phyloP scores from a whole-genome alignment of 345 rosid genomes.

The Hibiscus trionum region DNA sequence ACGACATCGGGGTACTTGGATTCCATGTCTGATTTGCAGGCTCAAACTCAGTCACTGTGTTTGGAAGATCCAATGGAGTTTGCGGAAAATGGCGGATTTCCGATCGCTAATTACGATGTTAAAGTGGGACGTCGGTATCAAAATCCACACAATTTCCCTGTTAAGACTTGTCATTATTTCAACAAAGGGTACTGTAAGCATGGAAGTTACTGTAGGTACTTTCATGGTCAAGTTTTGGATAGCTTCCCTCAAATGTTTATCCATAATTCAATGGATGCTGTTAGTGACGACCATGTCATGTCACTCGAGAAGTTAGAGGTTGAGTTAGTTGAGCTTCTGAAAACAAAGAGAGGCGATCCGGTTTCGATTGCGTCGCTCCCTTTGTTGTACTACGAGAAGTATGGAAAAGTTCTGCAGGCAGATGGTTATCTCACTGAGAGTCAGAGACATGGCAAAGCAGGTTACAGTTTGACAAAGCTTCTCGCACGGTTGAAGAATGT shows the following conservation, averaged over 20 bases:
- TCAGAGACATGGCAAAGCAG: conserved; percentile 67
- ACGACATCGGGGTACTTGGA: conserved; percentile 21
- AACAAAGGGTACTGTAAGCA: conserved; percentile 63
- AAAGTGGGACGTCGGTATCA: conserved; percentile 21
- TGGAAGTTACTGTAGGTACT: conserved; percentile 52
- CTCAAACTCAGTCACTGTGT: conserved; percentile 30
- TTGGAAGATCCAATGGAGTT: conserved; percentile 40
- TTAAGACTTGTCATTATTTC: conserved; percentile 51
- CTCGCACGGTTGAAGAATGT: conserved; percentile 42
- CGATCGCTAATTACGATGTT: conserved; percentile 18
- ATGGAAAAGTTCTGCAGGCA: conserved; percentile 55
- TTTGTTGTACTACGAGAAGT: conserved; percentile 51
- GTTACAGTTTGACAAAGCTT: conserved; percentile 60
- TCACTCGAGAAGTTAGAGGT: conserved; percentile 45
- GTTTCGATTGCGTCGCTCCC: conserved; percentile 66
- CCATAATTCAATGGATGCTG: conserved; percentile 18
- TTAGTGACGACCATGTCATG: conserved; percentile 28
- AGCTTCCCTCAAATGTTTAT: conserved; percentile 26
- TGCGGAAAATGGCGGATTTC: conserved; percentile 19
- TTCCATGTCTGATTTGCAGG: conserved; percentile 21
- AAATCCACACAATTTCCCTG: conserved; percentile 27
- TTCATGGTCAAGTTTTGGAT: conserved; percentile 37
- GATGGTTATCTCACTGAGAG: conserved; percentile 71
- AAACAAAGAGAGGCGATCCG: conserved; percentile 47
- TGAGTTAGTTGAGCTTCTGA: conserved; percentile 50